phyloP scores from a whole-genome alignment of 2,329 filamentous ascomycete species.

The Penicillium sp. region DNA sequence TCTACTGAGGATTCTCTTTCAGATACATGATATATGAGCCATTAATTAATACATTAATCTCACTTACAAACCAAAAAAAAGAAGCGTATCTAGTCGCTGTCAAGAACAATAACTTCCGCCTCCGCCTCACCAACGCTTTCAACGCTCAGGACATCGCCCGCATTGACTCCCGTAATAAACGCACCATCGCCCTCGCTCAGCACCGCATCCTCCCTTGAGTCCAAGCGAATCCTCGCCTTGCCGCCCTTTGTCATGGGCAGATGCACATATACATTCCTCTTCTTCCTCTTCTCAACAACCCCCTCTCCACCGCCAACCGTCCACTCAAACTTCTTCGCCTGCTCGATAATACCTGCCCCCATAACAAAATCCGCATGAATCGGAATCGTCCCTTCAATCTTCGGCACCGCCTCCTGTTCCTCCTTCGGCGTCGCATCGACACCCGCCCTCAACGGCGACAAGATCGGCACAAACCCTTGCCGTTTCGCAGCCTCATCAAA shows the following conservation, averaged over 20 bases:
- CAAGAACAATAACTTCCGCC: conserved; percentile 71
- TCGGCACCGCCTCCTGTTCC: conserved; percentile 68
- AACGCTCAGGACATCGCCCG: conserved; percentile 66
- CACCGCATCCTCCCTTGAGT: conserved; percentile 67
- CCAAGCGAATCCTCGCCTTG: conserved; percentile 72
- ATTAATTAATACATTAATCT: no score
- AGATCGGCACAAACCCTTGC: conserved; percentile 72
- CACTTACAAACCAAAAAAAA: no score
- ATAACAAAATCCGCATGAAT: conserved; percentile 85
- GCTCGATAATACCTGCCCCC: conserved; percentile 74
- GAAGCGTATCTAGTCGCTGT: conserved; percentile 57
- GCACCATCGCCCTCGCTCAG: conserved; percentile 81
- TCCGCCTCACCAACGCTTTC: conserved; percentile 72
- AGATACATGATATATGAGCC: no score
- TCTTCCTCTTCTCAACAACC: conserved; percentile 46
- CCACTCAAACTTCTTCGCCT: conserved; percentile 71
- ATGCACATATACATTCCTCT: conserved; percentile 78
- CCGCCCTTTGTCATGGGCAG: conserved; percentile 78
- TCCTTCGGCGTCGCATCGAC: conserved; percentile 64
- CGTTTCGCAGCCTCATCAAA: conserved; percentile 76
- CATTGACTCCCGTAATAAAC: conserved; percentile 69
- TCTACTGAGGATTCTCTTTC: no score
- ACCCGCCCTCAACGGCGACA: conserved; percentile 75
- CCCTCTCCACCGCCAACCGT: conserved; percentile 62
- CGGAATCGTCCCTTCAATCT: conserved; percentile 71